Percentiles rank a stretch among this genome's conserved stretches.
These are phyloP conservation scores for Volvox reticuliferus DNA, from an alignment of 139 green algal genomes.

Conservation along the genomic window DNA sequence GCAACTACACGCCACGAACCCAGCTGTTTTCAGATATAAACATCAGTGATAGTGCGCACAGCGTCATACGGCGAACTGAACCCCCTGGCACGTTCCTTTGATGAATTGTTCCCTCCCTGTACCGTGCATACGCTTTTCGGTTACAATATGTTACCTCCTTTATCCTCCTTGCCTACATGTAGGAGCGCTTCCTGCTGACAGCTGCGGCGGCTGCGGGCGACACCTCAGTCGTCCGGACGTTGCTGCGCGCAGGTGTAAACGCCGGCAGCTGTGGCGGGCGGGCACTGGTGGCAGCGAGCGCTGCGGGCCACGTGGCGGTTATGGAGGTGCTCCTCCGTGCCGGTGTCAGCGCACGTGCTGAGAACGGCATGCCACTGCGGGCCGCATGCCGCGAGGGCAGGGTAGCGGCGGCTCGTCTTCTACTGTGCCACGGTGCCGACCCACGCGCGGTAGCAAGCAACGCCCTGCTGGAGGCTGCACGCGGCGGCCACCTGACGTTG, in stretches of 20 bases:
- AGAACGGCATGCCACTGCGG: constrained; percentile 35
- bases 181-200: constrained; percentile 34
- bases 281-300: constrained; percentile 16
- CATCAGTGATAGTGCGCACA: too few species aligned
- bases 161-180: neutral
- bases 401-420: neutral
- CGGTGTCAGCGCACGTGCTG: constrained; percentile 10
- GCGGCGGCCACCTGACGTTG: constrained; percentile 16
- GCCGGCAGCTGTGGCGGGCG: neutral
- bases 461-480: constrained; percentile 16
- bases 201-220: neutral
- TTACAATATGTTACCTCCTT: neutral
- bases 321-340: constrained; percentile 18
- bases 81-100: too few species aligned
- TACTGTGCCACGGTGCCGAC: constrained; percentile 18
- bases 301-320: neutral
- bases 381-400: constrained; percentile 8
- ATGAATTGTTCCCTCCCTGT: too few species aligned
- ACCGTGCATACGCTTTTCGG: too few species aligned
- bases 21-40: too few species aligned
- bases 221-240: neutral
- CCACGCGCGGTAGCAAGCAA: constrained; percentile 1
- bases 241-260: neutral
- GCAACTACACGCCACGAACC: too few species aligned
- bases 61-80: too few species aligned